Evolutionary conservation across 768 basidiomycete genomes (phyloP), one percentile per base, ranked within the genome.

Genomic region (Lepiota brunneoincarnata): DNA sequence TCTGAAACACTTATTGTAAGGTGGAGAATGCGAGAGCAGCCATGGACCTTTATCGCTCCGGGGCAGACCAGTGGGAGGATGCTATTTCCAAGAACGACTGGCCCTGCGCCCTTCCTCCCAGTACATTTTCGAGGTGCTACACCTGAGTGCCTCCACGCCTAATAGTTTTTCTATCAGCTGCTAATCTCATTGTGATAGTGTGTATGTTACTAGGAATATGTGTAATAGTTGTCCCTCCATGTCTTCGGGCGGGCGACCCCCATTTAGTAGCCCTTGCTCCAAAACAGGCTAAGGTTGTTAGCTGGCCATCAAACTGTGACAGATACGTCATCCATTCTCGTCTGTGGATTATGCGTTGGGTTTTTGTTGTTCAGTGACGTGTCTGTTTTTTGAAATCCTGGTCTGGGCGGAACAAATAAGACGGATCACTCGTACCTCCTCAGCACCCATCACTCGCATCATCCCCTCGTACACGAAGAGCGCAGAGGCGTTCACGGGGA

Each of bases 61-160:
- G 82, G 54, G 73, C 79, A 3, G 65, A 69, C 3, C 81, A 84
- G 51, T 92, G 90, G 89, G 90, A 92, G 63, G 64, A 58, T 9
- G 74, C 80, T 18, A 74, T 91, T 40, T 66, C 75, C 12, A 72
- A 69, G 28, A 82, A 80, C 9, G 81, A 84, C 56, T 92, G 90
- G 90, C 89, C 90, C 1, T 86, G 81, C 54, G 75, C 75, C 50
- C 78, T 92, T 45, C 89, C 90, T 34, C 90, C 90, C 0, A 84
- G 82, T 67, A 83, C 84, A 7, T 92, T 88, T 69, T 90, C 90
- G 49, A 81, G 89, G 59, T 92, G 89, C 66, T 92, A 90, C 64
- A 67, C 81, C 49, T 90, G 65, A 69, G 45, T 15, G n/a, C 12
- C 31, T 26, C 5, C 24, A 36, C 17, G 7, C 9, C 43, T 9